Evolutionary conservation across 768 basidiomycete species (phyloP), one percentile per base, ranked within the genome.

Genomic region (Psilocybe tampanensis): DNA sequence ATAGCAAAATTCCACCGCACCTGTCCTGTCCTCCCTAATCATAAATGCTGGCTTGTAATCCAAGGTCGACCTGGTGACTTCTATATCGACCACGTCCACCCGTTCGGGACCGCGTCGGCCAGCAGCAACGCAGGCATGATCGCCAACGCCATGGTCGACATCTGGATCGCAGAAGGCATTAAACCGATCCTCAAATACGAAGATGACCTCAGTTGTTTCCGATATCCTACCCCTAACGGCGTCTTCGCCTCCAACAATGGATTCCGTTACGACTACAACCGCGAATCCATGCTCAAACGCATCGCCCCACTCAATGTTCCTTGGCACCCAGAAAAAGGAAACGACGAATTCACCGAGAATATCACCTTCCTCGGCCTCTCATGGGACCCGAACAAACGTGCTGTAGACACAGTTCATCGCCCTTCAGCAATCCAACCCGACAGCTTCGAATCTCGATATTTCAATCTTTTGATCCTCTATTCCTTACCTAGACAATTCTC

Each of bases 41-140:
- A 76, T 58, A 78, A 76, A 43, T 44, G 47, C 0, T 75, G 69
- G 68, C 62, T 77, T 2, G 71, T 75, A 0, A 41, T 74, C 5
- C 63, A 68, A 42, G 70, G 65, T 2, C 32, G n/a, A 12, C 23
- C 54, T 0, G 64, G 65, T 0, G 18, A 64, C 3, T 72, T 72
- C 39, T 76, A 55, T 45, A 68, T 75, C 2, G 70, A 77, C 6
- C 74, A 75, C 54, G 59, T 33, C 29, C 29, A 29, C 9, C 71
- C 72, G 0, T 75, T 74, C 41, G 68, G 74, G 0, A 59, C 65
- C 2, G 18, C 67, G 0, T 66, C 67, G 0, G 66, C 71, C 0
- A 72, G 72, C 55, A 68, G 72, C n/a, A 72, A 70, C 33, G 61
- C 72, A 0, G 73, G 75, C 0, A 64, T 64, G 59, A 67, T 73